Evolutionary conservation across 345 rosid species (phyloP).

Genomic region (Xanthoceras sorbifolium): DNA sequence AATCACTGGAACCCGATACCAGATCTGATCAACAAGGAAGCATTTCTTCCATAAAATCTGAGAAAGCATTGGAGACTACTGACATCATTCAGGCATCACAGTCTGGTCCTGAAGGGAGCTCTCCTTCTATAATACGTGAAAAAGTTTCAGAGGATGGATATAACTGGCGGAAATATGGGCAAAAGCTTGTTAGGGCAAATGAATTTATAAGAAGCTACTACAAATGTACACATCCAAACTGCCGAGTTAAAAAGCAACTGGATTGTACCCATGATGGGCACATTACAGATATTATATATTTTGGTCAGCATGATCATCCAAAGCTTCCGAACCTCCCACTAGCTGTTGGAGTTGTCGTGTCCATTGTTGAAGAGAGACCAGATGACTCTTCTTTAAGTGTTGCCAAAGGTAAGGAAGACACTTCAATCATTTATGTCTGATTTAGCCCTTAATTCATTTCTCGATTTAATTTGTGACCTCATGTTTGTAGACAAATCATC

Average conservation of each 20-base stretch:
- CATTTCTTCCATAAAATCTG: slow-evolving; percentile 30
- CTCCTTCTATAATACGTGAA: slow-evolving; percentile 57
- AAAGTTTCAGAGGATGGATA: slow-evolving; percentile 82
- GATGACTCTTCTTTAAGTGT: slow-evolving; percentile 35
- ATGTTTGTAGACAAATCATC: slow-evolving; percentile 46
- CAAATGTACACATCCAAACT: slow-evolving; percentile 76
- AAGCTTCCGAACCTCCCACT: slow-evolving; percentile 49
- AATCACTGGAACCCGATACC: slow-evolving; percentile 23
- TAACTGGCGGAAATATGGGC: slow-evolving; percentile 95
- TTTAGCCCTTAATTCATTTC: slow-evolving; percentile 13
- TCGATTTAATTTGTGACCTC: slow-evolving; percentile 21
- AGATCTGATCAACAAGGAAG: slow-evolving; percentile 42
- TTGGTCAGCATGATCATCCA: slow-evolving; percentile 84
- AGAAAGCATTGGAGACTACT: slow-evolving; percentile 36
- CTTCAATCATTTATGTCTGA: slow-evolving; percentile 3
- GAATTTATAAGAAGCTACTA: slow-evolving; percentile 92
- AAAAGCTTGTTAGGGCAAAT: slow-evolving; percentile 89
- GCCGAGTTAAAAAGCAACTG: slow-evolving; percentile 87
- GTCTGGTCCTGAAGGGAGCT: slow-evolving; percentile 56
- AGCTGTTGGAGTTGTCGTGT: slow-evolving; percentile 43
- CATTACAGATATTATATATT: slow-evolving; percentile 59
- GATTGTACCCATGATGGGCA: slow-evolving; percentile 73
- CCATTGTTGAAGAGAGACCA: slow-evolving; percentile 53
- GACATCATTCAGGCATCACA: slow-evolving; percentile 35
- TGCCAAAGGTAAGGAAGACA: slow-evolving; percentile 49